Percentiles rank a stretch among this genome's conserved stretches.
phyloP scores from a whole-genome alignment of 768 basidiomycete genomes.

The Boletellus emodensis region DNA sequence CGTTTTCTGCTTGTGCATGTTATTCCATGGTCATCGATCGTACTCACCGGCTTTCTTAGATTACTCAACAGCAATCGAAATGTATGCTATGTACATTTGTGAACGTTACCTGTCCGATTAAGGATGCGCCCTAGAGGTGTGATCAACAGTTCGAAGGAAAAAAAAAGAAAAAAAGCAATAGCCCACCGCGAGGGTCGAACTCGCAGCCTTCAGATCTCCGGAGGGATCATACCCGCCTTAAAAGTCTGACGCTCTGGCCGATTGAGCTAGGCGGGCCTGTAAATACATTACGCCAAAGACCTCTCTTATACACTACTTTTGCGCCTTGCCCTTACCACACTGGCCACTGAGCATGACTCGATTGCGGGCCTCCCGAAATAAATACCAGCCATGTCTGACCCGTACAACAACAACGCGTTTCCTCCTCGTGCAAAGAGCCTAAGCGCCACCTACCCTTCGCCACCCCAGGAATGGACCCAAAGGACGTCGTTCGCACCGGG shows the following conservation, averaged over 20 bases:
- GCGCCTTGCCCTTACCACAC: too few species aligned
- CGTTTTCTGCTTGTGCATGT: conserved; percentile 16
- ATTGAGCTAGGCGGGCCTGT: conserved; percentile 57
- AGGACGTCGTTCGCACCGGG: conserved; percentile 1
- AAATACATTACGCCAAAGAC: too few species aligned
- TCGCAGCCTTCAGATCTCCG: conserved; percentile 74
- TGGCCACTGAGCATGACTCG: background rate
- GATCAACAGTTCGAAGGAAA: background rate
- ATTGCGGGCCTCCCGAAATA: background rate
- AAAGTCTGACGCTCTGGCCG: conserved; percentile 60
- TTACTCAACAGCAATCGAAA: conserved; percentile 12
- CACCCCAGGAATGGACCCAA: conserved; percentile 5
- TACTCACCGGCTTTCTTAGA: conserved; percentile 19
- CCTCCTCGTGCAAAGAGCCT: background rate
- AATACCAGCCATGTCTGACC: background rate
- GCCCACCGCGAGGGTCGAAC: conserved; percentile 85
- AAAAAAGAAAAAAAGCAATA: conserved; percentile 33
- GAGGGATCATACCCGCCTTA: conserved; percentile 27
- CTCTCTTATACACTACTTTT: too few species aligned
- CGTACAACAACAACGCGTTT: conserved; percentile 6
- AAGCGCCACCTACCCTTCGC: background rate
- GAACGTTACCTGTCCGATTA: background rate
- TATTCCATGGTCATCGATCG: conserved; percentile 13
- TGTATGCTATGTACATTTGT: conserved; percentile 10
- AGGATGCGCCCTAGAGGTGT: background rate